Evolutionary conservation across 2,329 filamentous ascomycete species (phyloP), one percentile per base, ranked within the genome.

Genomic region (Emmonsiellopsis sp.): DNA sequence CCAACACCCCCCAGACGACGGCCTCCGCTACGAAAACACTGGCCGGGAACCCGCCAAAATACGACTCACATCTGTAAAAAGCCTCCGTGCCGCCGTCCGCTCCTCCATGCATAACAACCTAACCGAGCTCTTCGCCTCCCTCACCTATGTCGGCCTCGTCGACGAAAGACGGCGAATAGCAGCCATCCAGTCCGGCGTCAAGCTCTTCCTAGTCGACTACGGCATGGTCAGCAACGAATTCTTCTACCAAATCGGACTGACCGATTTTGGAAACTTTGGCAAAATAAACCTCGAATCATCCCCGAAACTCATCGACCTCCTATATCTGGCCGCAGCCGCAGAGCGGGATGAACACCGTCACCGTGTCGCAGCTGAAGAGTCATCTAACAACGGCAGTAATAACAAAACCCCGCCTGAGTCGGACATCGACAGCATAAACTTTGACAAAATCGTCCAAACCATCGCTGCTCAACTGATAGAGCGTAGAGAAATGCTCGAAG

Each of bases 201-300:
- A 91, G 66, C 79, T 98, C 7, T 96, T 87, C 68, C 80, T 98
- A 20, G 79, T 98, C 51, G 93, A 98, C 70, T 98, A 98, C 65
- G 93, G 90, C 9, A 84, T 92, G 66, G 75, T 87, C 1, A 87
- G 83, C 67, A 87, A 84, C 57, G 92, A 97, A 62, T 94, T 92
- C 68, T 94, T 97, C 68, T 98, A 98, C 72, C 93, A 98, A 71
- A 74, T 97, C 16, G 92, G 90, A 0, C 79, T 98, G 37, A 95
- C 90, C 0, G 90, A 98, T 65, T 98, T 98, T 70, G 89, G 87
- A 1, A 98, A 98, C 67, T 96, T 95, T 64, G 93, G 93, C 2
- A 70, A 77, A 20, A 90, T 98, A 55, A 83, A 81, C 9, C 89
- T 98, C 62, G 81, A 83, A 48, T 87, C 89, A 2, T 80, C 89